Percentiles rank a stretch among this genome's conserved stretches.
phyloP scores from a whole-genome alignment of 2,329 filamentous ascomycete genomes.

The Phyllosticta citribraziliensis region DNA sequence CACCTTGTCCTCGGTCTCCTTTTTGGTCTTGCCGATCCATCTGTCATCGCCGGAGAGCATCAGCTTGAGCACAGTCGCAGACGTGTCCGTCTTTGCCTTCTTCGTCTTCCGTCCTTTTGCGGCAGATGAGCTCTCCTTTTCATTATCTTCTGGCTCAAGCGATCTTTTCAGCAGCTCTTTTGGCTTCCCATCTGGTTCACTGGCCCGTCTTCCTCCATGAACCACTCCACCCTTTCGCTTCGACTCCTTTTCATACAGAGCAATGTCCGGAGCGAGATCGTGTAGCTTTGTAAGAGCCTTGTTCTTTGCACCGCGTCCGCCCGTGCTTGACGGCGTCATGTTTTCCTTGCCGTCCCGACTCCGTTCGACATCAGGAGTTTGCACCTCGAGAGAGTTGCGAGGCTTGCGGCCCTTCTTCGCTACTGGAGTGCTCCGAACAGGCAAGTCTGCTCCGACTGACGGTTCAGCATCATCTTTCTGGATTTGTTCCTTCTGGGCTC shows the following conservation, averaged over 20 bases:
- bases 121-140: constrained; percentile 31
- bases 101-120: constrained; percentile 48
- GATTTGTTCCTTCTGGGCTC: neutral
- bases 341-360: constrained; percentile 66
- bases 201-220: constrained; percentile 39
- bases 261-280: constrained; percentile 71
- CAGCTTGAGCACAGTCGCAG: constrained; percentile 62
- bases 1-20: constrained; percentile 72
- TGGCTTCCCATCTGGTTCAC: constrained; percentile 25
- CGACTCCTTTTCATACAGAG: constrained; percentile 84
- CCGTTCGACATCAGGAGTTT: constrained; percentile 42
- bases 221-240: constrained; percentile 64
- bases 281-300: constrained; percentile 71
- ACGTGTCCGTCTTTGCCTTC: constrained; percentile 37
- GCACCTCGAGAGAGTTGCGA: constrained; percentile 18
- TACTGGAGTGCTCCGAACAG: constrained; percentile 18
- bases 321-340: constrained; percentile 64
- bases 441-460: constrained; percentile 12
- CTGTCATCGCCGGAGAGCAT: constrained; percentile 74
- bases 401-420: constrained; percentile 21
- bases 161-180: constrained; percentile 36
- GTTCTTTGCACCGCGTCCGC: constrained; percentile 79
- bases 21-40: constrained; percentile 65
- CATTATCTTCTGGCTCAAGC: constrained; percentile 30
- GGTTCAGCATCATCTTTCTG: neutral